Conservation (phyloP, 805 yeast species). For the Phaffomyces opuntiae region DNA sequence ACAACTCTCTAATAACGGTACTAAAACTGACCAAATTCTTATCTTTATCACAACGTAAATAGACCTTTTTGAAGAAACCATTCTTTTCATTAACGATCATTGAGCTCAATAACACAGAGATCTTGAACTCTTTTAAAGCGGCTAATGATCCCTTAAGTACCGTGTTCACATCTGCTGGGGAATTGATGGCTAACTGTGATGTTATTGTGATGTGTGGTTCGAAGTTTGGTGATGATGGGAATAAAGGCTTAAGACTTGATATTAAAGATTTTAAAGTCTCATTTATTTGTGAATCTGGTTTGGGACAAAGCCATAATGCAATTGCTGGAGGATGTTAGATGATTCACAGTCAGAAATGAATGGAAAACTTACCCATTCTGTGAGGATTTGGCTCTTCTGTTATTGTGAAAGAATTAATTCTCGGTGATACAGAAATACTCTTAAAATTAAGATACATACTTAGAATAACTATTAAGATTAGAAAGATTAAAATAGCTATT, state of each 20-base stretch:
- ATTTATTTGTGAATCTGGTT: conserved; percentile 40
- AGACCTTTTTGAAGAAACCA: conserved; percentile 20
- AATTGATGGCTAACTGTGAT: conserved; percentile 44
- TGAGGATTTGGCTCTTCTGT: no score
- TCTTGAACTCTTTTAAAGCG: conserved; percentile 32
- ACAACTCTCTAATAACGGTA: conserved; percentile 47
- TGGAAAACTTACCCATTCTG: no score
- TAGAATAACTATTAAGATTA: no score
- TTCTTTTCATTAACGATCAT: conserved; percentile 13
- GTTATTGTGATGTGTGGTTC: conserved; percentile 77
- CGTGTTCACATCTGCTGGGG: conserved; percentile 49
- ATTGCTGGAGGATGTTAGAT: conserved; percentile 14
- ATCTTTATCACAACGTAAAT: conserved; percentile 14
- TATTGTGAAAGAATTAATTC: no score
- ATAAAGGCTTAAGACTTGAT: conserved; percentile 60
- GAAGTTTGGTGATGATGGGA: conserved; percentile 61
- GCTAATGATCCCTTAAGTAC: conserved; percentile 52
- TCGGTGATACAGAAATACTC: no score
- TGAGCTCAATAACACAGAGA: conserved; percentile 11
- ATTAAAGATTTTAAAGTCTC: conserved; percentile 55
- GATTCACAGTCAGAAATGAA: no score
- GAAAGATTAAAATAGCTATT: no score
- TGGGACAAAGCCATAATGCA: conserved; percentile 76
- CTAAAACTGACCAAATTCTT: conserved; percentile 29
- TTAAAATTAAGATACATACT: no score